Base-by-base conservation (phyloP, 2,329 filamentous ascomycete genomes). In the Epichloe coenophiala region DNA sequence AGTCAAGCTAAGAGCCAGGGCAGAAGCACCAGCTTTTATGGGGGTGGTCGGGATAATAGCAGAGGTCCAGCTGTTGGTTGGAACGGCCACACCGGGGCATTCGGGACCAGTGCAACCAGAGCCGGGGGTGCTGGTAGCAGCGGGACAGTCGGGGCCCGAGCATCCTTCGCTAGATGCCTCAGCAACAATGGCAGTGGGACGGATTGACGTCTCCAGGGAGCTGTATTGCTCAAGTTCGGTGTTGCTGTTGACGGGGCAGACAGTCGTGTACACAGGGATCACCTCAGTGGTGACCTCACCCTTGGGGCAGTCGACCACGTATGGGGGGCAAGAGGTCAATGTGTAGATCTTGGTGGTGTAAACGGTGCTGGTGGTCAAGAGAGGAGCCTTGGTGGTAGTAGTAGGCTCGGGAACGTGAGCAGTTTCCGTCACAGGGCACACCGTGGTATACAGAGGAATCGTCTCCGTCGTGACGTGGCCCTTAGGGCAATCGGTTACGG, bases 271-370 rank as follows among this genome's bases (percentile, higher is more conserved):
- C 49, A 45, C 43, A 38, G 50, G 40, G 38, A 55, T 39, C n/a
- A 50, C 41, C 15, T 46, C 37, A 2, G 55, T 55, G 35, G 44
- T 46, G 40, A 52, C 44, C 13, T 48, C 31, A n/a, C 52, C 52
- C 31, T 21, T 58, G 4, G 65, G 63, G 58, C 65, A 68, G 61
- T 65, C 56, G 33, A 61, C 60, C 15, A 67, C 60, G 12, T 60
- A 58, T 15, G 75, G 67, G 68, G 68, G 70, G 64, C 77, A 80
- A 43, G 53, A 42, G 58, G 73, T 78, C 63, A 78, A 68, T 59
- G 75, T 78, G 55, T 71, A 68, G 56, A 74, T 57, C 21, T 53
- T 57, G 39, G 62, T 66, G 47, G 58, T 61, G 59, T 63, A 65
- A 38, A 68, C 59, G 33, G 64, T 64, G 47, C 23, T 50, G 27